A percentile compares a stretch with the other conserved stretches of the same genome.
Evolutionary conservation across 306 rosid species (phyloP).

Genomic region (Trifolium pratense): DNA sequence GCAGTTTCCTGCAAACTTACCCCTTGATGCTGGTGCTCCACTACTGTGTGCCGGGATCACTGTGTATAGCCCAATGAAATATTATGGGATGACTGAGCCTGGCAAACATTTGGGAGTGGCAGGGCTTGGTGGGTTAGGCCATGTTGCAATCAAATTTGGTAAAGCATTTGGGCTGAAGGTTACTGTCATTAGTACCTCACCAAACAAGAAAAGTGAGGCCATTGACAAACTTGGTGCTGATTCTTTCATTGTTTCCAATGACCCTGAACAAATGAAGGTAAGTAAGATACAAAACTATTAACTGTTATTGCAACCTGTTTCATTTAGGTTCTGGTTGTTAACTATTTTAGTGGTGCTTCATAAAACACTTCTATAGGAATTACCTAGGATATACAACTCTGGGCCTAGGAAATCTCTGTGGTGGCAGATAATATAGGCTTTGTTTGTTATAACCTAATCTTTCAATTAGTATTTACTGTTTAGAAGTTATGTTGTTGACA

Average conservation of each 20-base stretch:
- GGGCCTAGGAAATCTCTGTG: no score
- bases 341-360: conserved; percentile 5
- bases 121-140: conserved; percentile 96
- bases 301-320: neutral
- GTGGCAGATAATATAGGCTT: no score
- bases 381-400: no score
- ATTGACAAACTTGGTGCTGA: conserved; percentile 77
- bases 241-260: conserved; percentile 70
- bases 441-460: no score
- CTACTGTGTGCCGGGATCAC: conserved; percentile 93
- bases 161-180: conserved; percentile 97
- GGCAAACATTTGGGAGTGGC: conserved; percentile 94
- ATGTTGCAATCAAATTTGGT: conserved; percentile 80
- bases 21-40: conserved; percentile 88
- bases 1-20: conserved; percentile 69
- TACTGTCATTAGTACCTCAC: conserved; percentile 86
- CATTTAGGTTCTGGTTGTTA: conserved; percentile 21
- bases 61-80: conserved; percentile 88
- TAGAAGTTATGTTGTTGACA: neutral
- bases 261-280: conserved; percentile 72
- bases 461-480: no score
- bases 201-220: conserved; percentile 71
- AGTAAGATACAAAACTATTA: neutral
- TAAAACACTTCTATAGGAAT: no score
- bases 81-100: conserved; percentile 85